phyloP scores from a whole-genome alignment of 2,329 filamentous ascomycete genomes.

The Westerdykella ornata region DNA sequence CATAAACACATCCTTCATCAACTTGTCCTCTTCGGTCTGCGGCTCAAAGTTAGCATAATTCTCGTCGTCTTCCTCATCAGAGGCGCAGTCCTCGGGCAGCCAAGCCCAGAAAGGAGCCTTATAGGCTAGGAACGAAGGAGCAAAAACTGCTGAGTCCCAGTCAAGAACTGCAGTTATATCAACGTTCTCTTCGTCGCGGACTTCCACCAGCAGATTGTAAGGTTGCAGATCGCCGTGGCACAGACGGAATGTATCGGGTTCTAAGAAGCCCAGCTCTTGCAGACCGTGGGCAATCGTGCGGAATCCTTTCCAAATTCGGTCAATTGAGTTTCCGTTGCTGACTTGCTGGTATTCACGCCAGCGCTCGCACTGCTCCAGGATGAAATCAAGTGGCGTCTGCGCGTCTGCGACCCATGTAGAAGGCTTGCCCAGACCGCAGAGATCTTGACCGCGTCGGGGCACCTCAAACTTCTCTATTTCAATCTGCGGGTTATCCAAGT shows the following conservation, averaged over 20 bases:
- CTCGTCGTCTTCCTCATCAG: constrained; percentile 11
- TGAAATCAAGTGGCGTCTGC: constrained; percentile 1
- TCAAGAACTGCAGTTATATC: constrained; percentile 26
- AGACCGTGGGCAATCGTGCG: constrained; percentile 7
- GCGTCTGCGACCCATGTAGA: background rate
- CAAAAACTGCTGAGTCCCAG: constrained; percentile 32
- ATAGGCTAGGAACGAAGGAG: constrained; percentile 27
- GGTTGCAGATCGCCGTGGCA: constrained; percentile 22
- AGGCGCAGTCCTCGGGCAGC: constrained; percentile 9
- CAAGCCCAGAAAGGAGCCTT: constrained; percentile 30
- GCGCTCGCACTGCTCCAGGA: constrained; percentile 7
- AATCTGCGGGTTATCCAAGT: no score
- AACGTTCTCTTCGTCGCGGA: constrained; percentile 2
- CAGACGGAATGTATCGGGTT: constrained; percentile 4
- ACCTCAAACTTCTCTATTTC: no score
- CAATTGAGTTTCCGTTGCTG: background rate
- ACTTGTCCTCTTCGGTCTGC: constrained; percentile 1
- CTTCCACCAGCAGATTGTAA: constrained; percentile 26
- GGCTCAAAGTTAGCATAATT: constrained; percentile 13
- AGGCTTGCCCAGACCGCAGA: background rate
- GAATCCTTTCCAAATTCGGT: constrained; percentile 10
- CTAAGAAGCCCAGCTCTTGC: background rate
- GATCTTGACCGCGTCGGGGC: background rate
- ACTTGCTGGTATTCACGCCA: constrained; percentile 5
- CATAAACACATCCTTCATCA: constrained; percentile 25